Evolutionary conservation across 2,329 filamentous ascomycete species (phyloP).

Genomic region (Aspergillus novoparasiticus): DNA sequence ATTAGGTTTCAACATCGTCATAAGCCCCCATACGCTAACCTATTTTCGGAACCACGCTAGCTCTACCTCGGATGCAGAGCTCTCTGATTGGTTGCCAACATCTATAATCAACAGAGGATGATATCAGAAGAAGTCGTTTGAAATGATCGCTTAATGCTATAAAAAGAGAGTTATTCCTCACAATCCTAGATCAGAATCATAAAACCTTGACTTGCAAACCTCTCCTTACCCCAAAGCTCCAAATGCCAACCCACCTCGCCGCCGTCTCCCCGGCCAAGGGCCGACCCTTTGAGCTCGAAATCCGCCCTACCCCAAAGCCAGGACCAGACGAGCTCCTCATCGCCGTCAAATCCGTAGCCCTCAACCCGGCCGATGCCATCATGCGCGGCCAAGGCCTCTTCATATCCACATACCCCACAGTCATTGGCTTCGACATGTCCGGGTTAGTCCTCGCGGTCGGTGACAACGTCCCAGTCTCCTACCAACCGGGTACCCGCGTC

Average conservation of each 20-base stretch:
- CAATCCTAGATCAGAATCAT: neutral
- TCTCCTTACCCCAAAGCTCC: constrained; percentile 2
- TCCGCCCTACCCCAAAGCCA: constrained; percentile 48
- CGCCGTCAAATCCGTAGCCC: constrained; percentile 50
- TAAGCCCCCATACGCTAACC: constrained; percentile 14
- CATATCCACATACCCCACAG: constrained; percentile 45
- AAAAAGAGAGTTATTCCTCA: neutral
- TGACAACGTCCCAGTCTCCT: constrained; percentile 38
- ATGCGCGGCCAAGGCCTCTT: constrained; percentile 50
- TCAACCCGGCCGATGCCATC: constrained; percentile 52
- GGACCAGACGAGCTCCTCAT: constrained; percentile 52
- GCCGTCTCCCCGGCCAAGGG: constrained; percentile 41
- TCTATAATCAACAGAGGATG: too few relatives aligned
- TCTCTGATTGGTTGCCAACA: constrained; percentile 26
- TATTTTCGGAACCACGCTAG: constrained; percentile 21
- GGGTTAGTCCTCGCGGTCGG: constrained; percentile 50
- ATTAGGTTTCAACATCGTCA: too few relatives aligned
- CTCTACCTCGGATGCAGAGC: constrained; percentile 20
- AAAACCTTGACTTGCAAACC: neutral
- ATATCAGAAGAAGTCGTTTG: too few relatives aligned
- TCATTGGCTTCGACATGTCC: constrained; percentile 43
- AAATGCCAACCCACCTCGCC: constrained; percentile 46
- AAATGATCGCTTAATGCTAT: too few relatives aligned
- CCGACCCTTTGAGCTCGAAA: constrained; percentile 39
- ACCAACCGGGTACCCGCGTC: constrained; percentile 41